phyloP scores from a whole-genome alignment of 1,284 basidiomycete species.

The Melampsora medusae region DNA sequence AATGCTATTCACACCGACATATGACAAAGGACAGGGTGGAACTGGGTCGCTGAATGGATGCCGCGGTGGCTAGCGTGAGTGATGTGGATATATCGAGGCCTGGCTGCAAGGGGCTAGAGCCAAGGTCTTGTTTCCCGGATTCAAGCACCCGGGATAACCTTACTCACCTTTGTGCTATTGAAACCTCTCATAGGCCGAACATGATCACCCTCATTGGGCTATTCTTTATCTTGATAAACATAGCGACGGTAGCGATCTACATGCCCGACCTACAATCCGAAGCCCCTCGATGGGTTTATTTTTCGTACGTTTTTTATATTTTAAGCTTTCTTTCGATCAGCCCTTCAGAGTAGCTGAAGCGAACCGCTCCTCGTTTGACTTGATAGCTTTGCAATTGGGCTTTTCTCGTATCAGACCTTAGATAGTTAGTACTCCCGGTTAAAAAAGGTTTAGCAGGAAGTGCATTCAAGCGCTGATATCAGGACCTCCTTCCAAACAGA shows the following conservation, averaged over 20 bases:
- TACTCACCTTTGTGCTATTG: not conserved
- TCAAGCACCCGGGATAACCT: not conserved
- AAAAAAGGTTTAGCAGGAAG: not conserved
- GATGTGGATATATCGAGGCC: not conserved
- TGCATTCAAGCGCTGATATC: not conserved
- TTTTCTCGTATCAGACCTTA: slow-evolving; percentile 42
- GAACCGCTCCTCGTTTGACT: not conserved
- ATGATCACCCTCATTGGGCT: slow-evolving; percentile 42
- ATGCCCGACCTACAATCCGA: slow-evolving; percentile 25
- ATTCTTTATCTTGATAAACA: slow-evolving; percentile 35
- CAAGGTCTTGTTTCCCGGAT: not conserved
- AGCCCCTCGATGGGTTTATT: slow-evolving; percentile 33
- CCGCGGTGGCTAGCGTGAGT: slow-evolving; percentile 40
- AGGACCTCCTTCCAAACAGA: slow-evolving; percentile 11
- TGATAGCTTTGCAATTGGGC: slow-evolving; percentile 31
- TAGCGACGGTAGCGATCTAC: slow-evolving; percentile 32
- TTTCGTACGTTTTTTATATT: slow-evolving; percentile 23
- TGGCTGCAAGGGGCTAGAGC: not conserved
- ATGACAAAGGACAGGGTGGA: slow-evolving; percentile 37
- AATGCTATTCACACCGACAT: slow-evolving; percentile 6
- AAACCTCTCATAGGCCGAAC: slow-evolving; percentile 15
- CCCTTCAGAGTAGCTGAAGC: not conserved
- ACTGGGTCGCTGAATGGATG: slow-evolving; percentile 37
- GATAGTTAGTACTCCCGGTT: slow-evolving; percentile 24
- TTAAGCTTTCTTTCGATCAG: not conserved